Evolutionary conservation across 139 green algal genomes (phyloP).

Genomic region (Bryopsis sp.): DNA sequence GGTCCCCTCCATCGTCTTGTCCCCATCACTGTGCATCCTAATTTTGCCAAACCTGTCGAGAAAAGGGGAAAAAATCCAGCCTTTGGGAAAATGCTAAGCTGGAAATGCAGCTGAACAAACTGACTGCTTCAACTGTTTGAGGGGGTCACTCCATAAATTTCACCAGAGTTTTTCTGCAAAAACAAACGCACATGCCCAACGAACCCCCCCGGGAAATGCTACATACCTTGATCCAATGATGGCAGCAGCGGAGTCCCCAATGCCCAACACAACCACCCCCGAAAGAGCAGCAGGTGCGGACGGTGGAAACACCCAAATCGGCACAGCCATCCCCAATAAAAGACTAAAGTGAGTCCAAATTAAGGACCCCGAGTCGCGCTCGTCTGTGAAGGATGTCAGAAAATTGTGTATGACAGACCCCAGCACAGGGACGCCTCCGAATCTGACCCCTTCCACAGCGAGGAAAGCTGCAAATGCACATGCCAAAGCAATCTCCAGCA

Average conservation of each 20-base stretch:
- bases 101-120: too few species aligned
- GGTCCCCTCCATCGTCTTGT: conserved; percentile 4
- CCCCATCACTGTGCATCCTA: too few species aligned
- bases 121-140: too few species aligned
- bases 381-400: background rate
- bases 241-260: conserved; percentile 3
- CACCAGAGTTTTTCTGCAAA: background rate
- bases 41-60: too few species aligned
- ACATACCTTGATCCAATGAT: conserved; percentile 9
- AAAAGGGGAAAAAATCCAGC: too few species aligned
- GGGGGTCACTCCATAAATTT: too few species aligned
- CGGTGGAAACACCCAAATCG: conserved; percentile 1
- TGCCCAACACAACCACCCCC: background rate
- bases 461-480: background rate
- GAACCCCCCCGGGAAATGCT: background rate
- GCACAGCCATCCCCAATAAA: background rate
- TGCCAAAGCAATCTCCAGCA: background rate
- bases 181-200: background rate
- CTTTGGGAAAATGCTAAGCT: too few species aligned
- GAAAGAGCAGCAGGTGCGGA: background rate
- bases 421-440: background rate
- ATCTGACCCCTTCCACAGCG: background rate
- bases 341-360: conserved; percentile 4
- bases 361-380: background rate
- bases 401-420: background rate